phyloP scores from a whole-genome alignment of 495 filamentous ascomycete genomes.

The Monascus purpureus region DNA sequence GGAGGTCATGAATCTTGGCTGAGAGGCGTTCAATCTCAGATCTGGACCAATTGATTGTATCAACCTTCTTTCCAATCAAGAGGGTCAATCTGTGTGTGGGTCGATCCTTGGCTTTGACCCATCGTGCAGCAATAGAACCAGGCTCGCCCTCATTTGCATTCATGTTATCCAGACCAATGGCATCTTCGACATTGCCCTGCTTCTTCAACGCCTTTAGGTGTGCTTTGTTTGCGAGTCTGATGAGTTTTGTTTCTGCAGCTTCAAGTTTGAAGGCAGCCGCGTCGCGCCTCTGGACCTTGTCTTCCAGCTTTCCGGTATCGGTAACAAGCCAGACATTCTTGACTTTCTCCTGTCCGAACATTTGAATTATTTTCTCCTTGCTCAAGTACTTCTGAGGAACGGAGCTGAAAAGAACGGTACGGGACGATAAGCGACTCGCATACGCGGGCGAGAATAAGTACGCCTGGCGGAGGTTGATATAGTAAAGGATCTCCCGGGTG shows the following conservation, averaged over 20 bases:
- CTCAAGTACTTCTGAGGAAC: constrained; percentile 66
- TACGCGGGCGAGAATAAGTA: constrained; percentile 82
- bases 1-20: constrained; percentile 63
- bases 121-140: constrained; percentile 66
- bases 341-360: constrained; percentile 62
- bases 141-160: constrained; percentile 46
- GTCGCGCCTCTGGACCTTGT: constrained; percentile 75
- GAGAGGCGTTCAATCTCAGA: constrained; percentile 66
- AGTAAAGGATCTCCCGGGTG: constrained; percentile 83
- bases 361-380: constrained; percentile 55
- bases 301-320: constrained; percentile 67
- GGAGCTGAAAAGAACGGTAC: constrained; percentile 83
- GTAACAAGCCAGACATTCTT: constrained; percentile 77
- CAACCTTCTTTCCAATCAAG: constrained; percentile 76
- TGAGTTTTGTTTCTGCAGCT: constrained; percentile 75
- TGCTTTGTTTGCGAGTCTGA: constrained; percentile 65
- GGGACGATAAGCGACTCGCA: constrained; percentile 77
- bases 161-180: constrained; percentile 15
- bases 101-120: constrained; percentile 65
- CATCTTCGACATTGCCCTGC: constrained; percentile 36
- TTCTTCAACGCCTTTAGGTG: constrained; percentile 68
- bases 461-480: constrained; percentile 90
- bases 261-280: constrained; percentile 75
- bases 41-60: constrained; percentile 79
- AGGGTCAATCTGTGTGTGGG: constrained; percentile 73